Evolutionary conservation across 2,329 filamentous ascomycete genomes (phyloP), one percentile per base, ranked within the genome.

Genomic region (Arthroderma uncinatum): DNA sequence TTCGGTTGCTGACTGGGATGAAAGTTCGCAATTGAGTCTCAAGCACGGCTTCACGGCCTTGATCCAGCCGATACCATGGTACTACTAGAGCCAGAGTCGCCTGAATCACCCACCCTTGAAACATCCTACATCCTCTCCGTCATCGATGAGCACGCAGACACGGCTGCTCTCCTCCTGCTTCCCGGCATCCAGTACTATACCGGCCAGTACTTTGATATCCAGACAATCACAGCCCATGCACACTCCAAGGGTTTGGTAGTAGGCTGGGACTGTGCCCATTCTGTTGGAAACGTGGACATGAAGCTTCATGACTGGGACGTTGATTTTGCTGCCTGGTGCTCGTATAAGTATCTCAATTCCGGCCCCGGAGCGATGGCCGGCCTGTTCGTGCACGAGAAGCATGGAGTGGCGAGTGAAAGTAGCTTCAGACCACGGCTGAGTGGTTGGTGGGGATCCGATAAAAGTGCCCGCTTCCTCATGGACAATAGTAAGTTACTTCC

Each of bases 181-280:
- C 89, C 90, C 0, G 91, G 88, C 8, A 86, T 96, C 42, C 90
- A 96, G 68, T 96, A 90, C 75, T 95, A 94, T 73, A 93, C 86
- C 0, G 90, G 90, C 56, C 91, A 96, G 69, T 82, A 87, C 57
- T 87, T 95, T 64, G 89, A 95, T 70, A 91, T 96, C 2, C 73
- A 82, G 44, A 78, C 74, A 44, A 95, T 95, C 69, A 95, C 91
- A 0, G 78, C 79, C 0, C 79, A 91, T 71, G 90, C 90, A 0
- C 85, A 85, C 62, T 77, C 76, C 0, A 81, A 82, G 62, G 86
- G 84, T 54, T 82, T 95, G 44, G 70, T 83, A 1, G 83, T 93
- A 3, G 89, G 89, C 25, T 95, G 89, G 89, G 90, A 95, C 68
- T 82, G 93, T 25, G 90, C 90, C 0, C 89, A 95, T 69, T 88